Evolutionary conservation across 129 eudicot species (phyloP).

Genomic region (Daucus carota): DNA sequence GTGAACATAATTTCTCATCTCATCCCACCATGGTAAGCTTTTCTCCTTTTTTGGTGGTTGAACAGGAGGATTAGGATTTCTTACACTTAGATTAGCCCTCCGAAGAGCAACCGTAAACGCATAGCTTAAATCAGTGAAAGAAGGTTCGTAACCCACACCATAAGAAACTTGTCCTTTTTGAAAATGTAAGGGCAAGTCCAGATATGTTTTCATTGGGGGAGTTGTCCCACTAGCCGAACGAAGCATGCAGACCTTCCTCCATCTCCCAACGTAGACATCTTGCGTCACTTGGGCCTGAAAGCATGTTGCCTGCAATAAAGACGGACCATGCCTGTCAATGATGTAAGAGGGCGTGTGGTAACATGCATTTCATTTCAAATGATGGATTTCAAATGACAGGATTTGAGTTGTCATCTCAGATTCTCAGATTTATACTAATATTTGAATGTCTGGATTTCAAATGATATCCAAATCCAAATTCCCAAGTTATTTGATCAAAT

Average conservation of each 20-base stretch:
- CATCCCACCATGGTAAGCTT: constrained; percentile 99
- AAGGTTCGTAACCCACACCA: constrained; percentile 90
- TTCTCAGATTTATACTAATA: no score
- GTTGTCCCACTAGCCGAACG: constrained; percentile 97
- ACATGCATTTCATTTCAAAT: no score
- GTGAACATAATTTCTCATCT: constrained; percentile 87
- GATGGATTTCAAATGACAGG: no score
- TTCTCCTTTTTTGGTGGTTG: constrained; percentile 88
- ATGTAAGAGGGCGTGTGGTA: no score
- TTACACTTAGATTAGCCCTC: constrained; percentile 83
- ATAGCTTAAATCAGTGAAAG: constrained; percentile 81
- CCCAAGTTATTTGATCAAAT: no score
- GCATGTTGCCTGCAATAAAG: constrained; percentile 68
- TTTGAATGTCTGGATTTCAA: no score
- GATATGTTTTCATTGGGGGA: constrained; percentile 86
- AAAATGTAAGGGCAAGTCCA: constrained; percentile 75
- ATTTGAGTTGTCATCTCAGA: no score
- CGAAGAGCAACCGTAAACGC: constrained; percentile 97
- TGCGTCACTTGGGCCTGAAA: constrained; percentile 83
- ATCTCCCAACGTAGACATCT: constrained; percentile 74
- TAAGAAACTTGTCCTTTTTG: constrained; percentile 71
- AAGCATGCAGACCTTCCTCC: constrained; percentile 82
- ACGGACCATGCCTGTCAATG: neutral
- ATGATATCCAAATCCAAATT: no score
- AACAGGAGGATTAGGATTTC: constrained; percentile 64